Conservation (phyloP, 2,329 filamentous ascomycete species). For the Nigrospora sphaerica region DNA sequence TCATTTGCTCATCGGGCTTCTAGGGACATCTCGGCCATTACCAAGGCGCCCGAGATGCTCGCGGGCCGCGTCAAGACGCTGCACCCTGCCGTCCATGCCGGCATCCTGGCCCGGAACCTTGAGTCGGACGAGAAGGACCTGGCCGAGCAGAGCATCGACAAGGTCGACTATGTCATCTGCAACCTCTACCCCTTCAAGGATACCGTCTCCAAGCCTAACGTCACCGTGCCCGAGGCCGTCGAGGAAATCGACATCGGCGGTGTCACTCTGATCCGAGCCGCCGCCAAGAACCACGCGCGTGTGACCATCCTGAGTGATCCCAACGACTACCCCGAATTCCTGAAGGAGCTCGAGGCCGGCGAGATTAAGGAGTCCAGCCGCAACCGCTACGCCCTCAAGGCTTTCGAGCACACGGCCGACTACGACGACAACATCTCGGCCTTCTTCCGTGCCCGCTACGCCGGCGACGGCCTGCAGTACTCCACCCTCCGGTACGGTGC, state of each 20-base stretch:
- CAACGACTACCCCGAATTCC: constrained; percentile 86
- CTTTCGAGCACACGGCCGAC: constrained; percentile 95
- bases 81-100: constrained; percentile 84
- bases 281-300: constrained; percentile 94
- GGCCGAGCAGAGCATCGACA: constrained; percentile 87
- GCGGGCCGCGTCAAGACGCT: constrained; percentile 77
- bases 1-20: neutral
- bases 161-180: constrained; percentile 94
- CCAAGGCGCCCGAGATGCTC: constrained; percentile 94
- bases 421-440: constrained; percentile 92
- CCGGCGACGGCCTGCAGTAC: constrained; percentile 75
- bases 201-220: constrained; percentile 92
- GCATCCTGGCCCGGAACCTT: constrained; percentile 89
- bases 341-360: constrained; percentile 81
- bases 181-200: constrained; percentile 99
- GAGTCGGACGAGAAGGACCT: constrained; percentile 96
- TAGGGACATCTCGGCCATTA: constrained; percentile 96
- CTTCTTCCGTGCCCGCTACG: constrained; percentile 97
- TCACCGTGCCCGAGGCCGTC: constrained; percentile 92
- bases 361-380: constrained; percentile 80
- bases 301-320: constrained; percentile 96
- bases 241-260: constrained; percentile 99
- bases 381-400: constrained; percentile 89
- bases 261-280: constrained; percentile 90
- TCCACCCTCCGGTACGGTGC: constrained; percentile 85